Conservation (phyloP, 495 filamentous ascomycete species). For the Penicillium arizonense region DNA sequence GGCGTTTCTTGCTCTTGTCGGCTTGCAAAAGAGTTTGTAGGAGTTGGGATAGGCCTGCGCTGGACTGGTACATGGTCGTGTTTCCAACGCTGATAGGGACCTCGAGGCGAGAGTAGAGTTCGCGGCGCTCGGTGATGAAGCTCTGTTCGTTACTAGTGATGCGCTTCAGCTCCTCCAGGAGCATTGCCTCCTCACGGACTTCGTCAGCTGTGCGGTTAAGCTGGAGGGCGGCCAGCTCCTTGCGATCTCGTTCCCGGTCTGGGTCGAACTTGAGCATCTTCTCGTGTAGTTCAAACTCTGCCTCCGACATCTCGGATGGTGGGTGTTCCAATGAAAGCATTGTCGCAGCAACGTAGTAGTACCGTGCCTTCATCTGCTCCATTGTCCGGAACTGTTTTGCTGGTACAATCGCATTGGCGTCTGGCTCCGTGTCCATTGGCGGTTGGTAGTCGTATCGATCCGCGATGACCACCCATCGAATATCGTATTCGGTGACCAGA, state of each 20-base stretch:
- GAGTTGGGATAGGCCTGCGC: slow-evolving; percentile 72
- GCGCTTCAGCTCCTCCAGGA: slow-evolving; percentile 85
- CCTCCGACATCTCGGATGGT: slow-evolving; percentile 76
- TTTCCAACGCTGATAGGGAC: slow-evolving; percentile 68
- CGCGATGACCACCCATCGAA: slow-evolving; percentile 88
- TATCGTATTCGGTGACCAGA: slow-evolving; percentile 69
- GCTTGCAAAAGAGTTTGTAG: slow-evolving; percentile 73
- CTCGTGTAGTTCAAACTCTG: slow-evolving; percentile 78
- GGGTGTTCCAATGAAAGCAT: slow-evolving; percentile 84
- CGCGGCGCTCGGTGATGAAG: slow-evolving; percentile 81
- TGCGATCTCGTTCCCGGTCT: slow-evolving; percentile 69
- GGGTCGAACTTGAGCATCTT: slow-evolving; percentile 84
- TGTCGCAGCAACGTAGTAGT: slow-evolving; percentile 80
- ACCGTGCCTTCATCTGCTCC: slow-evolving; percentile 90
- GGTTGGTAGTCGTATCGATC: slow-evolving; percentile 86
- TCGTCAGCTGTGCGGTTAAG: slow-evolving; percentile 81
- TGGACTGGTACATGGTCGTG: slow-evolving; percentile 69
- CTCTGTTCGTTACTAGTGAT: slow-evolving; percentile 79
- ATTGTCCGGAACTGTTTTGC: slow-evolving; percentile 57
- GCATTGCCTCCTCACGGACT: slow-evolving; percentile 83
- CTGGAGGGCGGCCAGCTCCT: slow-evolving; percentile 76
- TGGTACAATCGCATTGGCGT: slow-evolving; percentile 38
- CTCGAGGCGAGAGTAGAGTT: slow-evolving; percentile 87
- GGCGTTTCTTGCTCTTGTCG: slow-evolving; percentile 85
- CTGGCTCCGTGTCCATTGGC: slow-evolving; percentile 35